Evolutionary conservation across 2,329 filamentous ascomycete species (phyloP).

Genomic region (Simplicillium sp.): DNA sequence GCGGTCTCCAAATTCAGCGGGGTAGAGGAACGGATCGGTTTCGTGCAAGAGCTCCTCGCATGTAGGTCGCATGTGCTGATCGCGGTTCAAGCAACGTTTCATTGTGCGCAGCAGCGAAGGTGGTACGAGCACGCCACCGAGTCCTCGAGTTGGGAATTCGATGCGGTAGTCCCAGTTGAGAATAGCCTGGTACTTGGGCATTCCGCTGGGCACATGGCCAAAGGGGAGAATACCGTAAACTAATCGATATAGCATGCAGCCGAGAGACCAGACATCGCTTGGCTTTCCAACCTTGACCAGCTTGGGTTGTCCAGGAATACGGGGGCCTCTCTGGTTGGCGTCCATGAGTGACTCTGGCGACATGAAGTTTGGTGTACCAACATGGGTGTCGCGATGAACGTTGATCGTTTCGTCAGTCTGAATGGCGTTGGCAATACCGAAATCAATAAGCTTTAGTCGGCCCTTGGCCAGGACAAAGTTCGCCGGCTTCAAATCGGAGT

Average conservation of each 20-base stretch:
- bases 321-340: conserved; percentile 52
- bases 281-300: conserved; percentile 95
- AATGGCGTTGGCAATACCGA: conserved; percentile 96
- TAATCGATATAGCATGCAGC: conserved; percentile 97
- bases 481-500: conserved; percentile 92
- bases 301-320: conserved; percentile 43
- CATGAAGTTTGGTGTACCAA: conserved; percentile 98
- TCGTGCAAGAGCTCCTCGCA: conserved; percentile 51
- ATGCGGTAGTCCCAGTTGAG: conserved; percentile 69
- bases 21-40: conserved; percentile 55
- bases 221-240: conserved; percentile 96
- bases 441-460: conserved; percentile 90
- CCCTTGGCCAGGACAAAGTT: conserved; percentile 94
- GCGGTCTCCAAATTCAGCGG: conserved; percentile 43
- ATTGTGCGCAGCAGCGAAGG: conserved; percentile 50
- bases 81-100: conserved; percentile 52
- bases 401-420: conserved; percentile 94
- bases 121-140: conserved; percentile 56
- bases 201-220: conserved; percentile 79
- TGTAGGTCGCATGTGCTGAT: conserved; percentile 53
- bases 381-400: conserved; percentile 88
- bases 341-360: conserved; percentile 90
- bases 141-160: conserved; percentile 59
- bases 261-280: conserved; percentile 90
- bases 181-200: conserved; percentile 79